These are phyloP conservation scores for Rutidosis leptorrhynchoides DNA, from an alignment of 129 eudicot genomes.

Conservation along the genomic window DNA sequence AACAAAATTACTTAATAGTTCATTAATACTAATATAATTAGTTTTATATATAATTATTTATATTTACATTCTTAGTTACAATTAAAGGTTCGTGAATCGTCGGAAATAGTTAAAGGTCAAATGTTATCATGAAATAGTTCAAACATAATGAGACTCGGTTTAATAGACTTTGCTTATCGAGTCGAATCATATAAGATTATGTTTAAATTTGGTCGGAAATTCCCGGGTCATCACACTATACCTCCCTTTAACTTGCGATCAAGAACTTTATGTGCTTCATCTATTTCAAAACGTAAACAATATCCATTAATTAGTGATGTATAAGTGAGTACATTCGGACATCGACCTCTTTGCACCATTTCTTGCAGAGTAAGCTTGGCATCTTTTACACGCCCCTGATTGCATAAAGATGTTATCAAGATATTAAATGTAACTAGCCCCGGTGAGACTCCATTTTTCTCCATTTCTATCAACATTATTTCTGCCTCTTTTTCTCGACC, in stretches of 20 bases:
- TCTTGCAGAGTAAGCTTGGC: background rate
- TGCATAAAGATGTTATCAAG: background rate
- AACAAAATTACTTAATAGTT: too few relatives aligned
- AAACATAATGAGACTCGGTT: too few relatives aligned
- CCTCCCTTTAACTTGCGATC: background rate
- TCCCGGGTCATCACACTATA: too few relatives aligned
- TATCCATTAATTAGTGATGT: background rate
- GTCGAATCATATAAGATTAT: too few relatives aligned
- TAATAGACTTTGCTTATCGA: too few relatives aligned
- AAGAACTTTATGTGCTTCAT: slow-evolving; percentile 8
- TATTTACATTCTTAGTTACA: too few relatives aligned
- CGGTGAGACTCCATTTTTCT: background rate
- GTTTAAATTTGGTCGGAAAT: too few relatives aligned
- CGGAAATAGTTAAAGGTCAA: too few relatives aligned
- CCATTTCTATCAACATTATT: slow-evolving; percentile 1
- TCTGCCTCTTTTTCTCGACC: slow-evolving; percentile 10
- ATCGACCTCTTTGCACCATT: slow-evolving; percentile 14
- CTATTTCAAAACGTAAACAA: background rate
- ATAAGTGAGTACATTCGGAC: background rate
- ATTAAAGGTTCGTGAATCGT: too few relatives aligned
- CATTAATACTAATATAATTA: too few relatives aligned
- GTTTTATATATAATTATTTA: too few relatives aligned
- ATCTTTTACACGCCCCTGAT: background rate
- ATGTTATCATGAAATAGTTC: too few relatives aligned
- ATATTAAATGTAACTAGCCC: background rate